These are phyloP conservation scores for Scutellaria barbata DNA, from an alignment of 257 asterid genomes.

Conservation along the genomic window DNA sequence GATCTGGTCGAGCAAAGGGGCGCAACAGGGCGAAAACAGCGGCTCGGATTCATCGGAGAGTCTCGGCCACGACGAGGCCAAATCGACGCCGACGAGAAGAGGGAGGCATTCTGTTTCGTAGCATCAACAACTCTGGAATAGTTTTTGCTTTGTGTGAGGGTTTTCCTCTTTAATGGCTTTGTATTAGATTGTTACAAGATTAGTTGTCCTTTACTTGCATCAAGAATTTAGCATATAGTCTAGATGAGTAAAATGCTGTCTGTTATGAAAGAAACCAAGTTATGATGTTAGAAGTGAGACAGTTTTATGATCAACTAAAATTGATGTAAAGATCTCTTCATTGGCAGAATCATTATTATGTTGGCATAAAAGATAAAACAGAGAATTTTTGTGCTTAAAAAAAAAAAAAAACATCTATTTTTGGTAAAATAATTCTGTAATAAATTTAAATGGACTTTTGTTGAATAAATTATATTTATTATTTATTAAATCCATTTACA, in stretches of 20 bases:
- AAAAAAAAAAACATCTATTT: no score
- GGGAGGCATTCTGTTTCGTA: slow-evolving; percentile 91
- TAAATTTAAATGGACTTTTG: no score
- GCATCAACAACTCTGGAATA: slow-evolving; percentile 17
- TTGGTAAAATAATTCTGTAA: no score
- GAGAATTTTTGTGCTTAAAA: no score
- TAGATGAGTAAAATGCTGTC: slow-evolving; percentile 39
- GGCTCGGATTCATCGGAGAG: slow-evolving; percentile 95
- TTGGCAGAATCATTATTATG: not conserved
- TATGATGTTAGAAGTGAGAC: slow-evolving; percentile 32
- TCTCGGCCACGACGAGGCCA: slow-evolving; percentile 73
- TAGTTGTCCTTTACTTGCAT: slow-evolving; percentile 25
- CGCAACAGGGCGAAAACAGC: slow-evolving; percentile 63
- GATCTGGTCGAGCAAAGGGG: slow-evolving; percentile 78
- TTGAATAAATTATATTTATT: not conserved
- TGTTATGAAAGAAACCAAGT: slow-evolving; percentile 25
- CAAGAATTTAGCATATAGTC: slow-evolving; percentile 41
- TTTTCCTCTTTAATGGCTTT: slow-evolving; percentile 24
- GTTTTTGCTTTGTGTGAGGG: slow-evolving; percentile 26
- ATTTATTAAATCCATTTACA: not conserved
- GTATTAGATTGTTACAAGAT: slow-evolving; percentile 24
- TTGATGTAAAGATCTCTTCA: slow-evolving; percentile 28
- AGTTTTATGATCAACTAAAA: not conserved
- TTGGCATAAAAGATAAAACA: no score
- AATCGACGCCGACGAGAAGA: slow-evolving; percentile 69